Evolutionary conservation across 1,284 basidiomycete genomes (phyloP), one percentile per base, ranked within the genome.

Genomic region (Bjerkandera adusta): DNA sequence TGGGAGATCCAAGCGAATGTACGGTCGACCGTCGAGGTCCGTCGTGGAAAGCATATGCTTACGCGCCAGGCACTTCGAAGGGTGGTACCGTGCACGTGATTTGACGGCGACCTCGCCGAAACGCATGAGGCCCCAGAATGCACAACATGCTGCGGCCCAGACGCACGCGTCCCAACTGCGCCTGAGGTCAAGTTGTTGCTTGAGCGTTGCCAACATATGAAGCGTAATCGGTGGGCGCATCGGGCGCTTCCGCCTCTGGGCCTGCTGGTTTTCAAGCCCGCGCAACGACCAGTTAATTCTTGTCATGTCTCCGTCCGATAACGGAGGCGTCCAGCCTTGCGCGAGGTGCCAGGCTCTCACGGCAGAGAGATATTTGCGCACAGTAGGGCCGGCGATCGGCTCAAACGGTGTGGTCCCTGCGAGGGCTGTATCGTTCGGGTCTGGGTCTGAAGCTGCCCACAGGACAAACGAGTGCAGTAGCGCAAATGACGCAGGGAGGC

Each of bases 41-140:
- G 1, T 40, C 47, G 2, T 63, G 39, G 20, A 48, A 11, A 2
- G 46, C 49, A 21, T 55, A 21, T 3, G 21, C 12, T 0, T 57
- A 47, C 10, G 49, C 62, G 7, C 68, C 54, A 40, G 67, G 63
- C 7, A 51, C 53, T 0, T 2, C 3, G 0, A 27, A 32, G 33
- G 56, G 26, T 44, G 64, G 69, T 5, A 21, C 45, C 1, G 8
- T 30, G 30, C 12, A 1, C 58, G 43, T 0, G 59, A 43, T 0
- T 39, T 33, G 0, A 67, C 63, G 0, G 66, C 56, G 0, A 62
- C 62, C 48, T 70, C 67, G 0, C 67, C 64, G 40, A 69, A 68
- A 0, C 61, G 49, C 63, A 69, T 65, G 47, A 69, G 54, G 0
- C 67, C 66, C 56, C 60, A 70, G 51, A 70, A 70, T 8, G 66